Evolutionary conservation across 2,329 filamentous ascomycete genomes (phyloP), one percentile per base, ranked within the genome.

Genomic region (Bretziella fagacearum): DNA sequence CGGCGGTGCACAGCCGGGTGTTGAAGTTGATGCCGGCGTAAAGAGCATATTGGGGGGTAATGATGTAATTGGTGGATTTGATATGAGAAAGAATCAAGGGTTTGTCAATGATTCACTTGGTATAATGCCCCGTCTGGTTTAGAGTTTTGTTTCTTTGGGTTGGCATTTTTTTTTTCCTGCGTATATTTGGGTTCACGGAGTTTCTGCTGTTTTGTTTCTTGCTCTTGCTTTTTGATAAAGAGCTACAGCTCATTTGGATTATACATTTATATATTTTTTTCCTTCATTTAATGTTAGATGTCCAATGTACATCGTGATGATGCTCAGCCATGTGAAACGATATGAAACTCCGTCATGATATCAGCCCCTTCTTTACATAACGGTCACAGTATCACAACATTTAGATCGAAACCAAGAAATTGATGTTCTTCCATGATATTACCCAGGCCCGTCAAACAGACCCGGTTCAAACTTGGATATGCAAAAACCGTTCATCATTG

Each of bases 1-100:
- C 59, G 15, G 55, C 61, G 6, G 59, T 65, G 46, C 55, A 58
- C n/a, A 61, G 60, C 49, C 58, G 61, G 30, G 63, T 50, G 18
- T 35, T 29, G 25, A 50, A 50, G 40, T 20, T 50, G 3, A 41
- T 33, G 8, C 20, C 33, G 7, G 42, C 27, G n/a, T 49, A 29
- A 39, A 32, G 22, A 15, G 8, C 27, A 10, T 11, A 15, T 43
- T 17, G 25, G 13, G 4, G 17, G 13, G 11, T 29, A n/a, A 4
- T 18, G 11, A 39, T 39, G 3, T 39, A 39, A 20, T 5, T 22
- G 5, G 20, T 11, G 8, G 13, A 2, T 43, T n/a, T 23, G 6
- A 3, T 17, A 29, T 30, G 15, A 27, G 6, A 3, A 50, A 32
- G 39, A 46, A 43, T 41, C 13, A 47, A n/a, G 6, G 36, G 35